Evolutionary conservation across 2,329 filamentous ascomycete species (phyloP).

Genomic region (Fusarium sp.): DNA sequence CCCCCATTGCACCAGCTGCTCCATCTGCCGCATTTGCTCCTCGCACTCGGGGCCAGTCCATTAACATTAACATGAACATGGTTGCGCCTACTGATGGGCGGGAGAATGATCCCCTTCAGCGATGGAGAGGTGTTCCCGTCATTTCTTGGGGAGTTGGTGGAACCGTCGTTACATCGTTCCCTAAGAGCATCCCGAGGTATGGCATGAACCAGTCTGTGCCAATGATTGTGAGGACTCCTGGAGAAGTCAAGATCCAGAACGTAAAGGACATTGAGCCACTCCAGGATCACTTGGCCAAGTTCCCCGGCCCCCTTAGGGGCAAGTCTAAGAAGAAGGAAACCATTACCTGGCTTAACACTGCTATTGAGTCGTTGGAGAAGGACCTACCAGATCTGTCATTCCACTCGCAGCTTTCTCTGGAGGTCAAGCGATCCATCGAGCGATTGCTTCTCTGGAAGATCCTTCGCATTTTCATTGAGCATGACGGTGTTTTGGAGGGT

Average conservation of each 20-base stretch:
- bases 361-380: slow-evolving; percentile 80
- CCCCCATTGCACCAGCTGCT: slow-evolving; percentile 10
- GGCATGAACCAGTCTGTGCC: slow-evolving; percentile 78
- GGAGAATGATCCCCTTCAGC: slow-evolving; percentile 80
- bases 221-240: slow-evolving; percentile 83
- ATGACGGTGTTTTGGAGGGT: slow-evolving; percentile 86
- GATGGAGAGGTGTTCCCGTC: slow-evolving; percentile 91
- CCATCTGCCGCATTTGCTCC: slow-evolving; percentile 44
- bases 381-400: slow-evolving; percentile 62
- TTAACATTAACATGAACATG: slow-evolving; percentile 66
- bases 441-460: slow-evolving; percentile 90
- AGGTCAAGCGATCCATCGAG: slow-evolving; percentile 81
- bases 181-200: slow-evolving; percentile 89
- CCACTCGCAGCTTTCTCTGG: slow-evolving; percentile 64
- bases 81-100: slow-evolving; percentile 74
- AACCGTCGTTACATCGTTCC: slow-evolving; percentile 84
- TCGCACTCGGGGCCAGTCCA: slow-evolving; percentile 64
- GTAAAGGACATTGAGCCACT: slow-evolving; percentile 80
- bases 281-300: slow-evolving; percentile 79
- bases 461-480: slow-evolving; percentile 82
- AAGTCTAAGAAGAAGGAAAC: slow-evolving; percentile 98
- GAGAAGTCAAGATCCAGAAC: slow-evolving; percentile 82
- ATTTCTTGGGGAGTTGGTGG: slow-evolving; percentile 92
- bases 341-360: slow-evolving; percentile 80
- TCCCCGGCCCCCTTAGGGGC: slow-evolving; percentile 88